These are phyloP conservation scores for Glebionis coronaria DNA, from an alignment of 129 eudicot species.

Conservation along the genomic window DNA sequence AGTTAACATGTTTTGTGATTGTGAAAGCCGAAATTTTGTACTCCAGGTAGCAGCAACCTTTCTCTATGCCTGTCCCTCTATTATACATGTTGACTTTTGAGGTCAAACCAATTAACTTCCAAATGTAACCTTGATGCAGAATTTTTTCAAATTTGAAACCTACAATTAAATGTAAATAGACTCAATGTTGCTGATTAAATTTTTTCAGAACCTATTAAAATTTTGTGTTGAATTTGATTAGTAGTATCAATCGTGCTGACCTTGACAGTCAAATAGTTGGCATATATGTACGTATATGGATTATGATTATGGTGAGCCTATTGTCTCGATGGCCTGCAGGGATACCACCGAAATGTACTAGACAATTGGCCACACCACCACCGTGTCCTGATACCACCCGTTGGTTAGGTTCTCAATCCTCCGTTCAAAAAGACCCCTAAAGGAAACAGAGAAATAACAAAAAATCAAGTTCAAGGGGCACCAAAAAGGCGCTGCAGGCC, in stretches of 20 bases:
- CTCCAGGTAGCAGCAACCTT: conserved; percentile 67
- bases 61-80: conserved; percentile 11
- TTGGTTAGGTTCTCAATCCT: conserved; percentile 38
- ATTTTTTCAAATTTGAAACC: background rate
- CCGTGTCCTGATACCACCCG: conserved; percentile 32
- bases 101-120: conserved; percentile 14
- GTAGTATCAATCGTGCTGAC: conserved; percentile 4
- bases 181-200: background rate
- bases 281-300: background rate
- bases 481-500: conserved; percentile 53
- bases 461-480: conserved; percentile 58
- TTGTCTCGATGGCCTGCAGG: conserved; percentile 33
- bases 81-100: conserved; percentile 12
- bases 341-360: conserved; percentile 73
- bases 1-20: conserved; percentile 89
- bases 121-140: background rate
- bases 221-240: background rate
- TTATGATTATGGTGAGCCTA: background rate
- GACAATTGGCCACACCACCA: conserved; percentile 65
- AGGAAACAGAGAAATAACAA: conserved; percentile 44
- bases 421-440: too few species aligned
- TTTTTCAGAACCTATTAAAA: background rate
- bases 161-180: background rate
- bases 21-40: conserved; percentile 81
- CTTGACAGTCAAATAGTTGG: conserved; percentile 3